These are phyloP conservation scores for Eragrostis curvula DNA, from an alignment of 176 grass and related monocot genomes.

Conservation along the genomic window DNA sequence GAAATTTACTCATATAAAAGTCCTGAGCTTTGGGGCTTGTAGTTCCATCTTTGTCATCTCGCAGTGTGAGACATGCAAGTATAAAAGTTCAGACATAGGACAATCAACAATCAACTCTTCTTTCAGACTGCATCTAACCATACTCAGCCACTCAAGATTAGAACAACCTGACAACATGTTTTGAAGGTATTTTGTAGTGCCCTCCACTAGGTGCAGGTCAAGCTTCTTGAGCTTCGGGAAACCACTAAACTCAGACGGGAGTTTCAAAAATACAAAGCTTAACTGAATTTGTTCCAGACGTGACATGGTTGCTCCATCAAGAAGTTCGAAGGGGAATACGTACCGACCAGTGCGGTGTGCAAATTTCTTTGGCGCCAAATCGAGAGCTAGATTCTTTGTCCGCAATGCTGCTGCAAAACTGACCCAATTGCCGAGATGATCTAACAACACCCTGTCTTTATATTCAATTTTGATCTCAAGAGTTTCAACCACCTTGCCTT, in stretches of 20 bases:
- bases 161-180: conserved; percentile 17
- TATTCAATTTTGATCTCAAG: conserved; percentile 24
- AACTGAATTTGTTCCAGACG: conserved; percentile 30
- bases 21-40: neutral
- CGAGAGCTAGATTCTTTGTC: conserved; percentile 21
- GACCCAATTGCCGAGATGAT: conserved; percentile 41
- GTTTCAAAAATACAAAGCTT: conserved; percentile 17
- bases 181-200: neutral
- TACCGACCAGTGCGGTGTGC: neutral
- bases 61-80: neutral
- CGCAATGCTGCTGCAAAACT: neutral
- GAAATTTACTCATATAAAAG: too few species aligned
- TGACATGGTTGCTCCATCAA: neutral
- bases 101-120: conserved; percentile 6
- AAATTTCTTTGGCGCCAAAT: neutral
- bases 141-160: conserved; percentile 36
- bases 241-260: conserved; percentile 19
- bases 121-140: conserved; percentile 5
- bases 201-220: neutral
- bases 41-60: neutral
- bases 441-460: neutral
- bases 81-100: neutral
- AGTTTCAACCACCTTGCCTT: conserved; percentile 4
- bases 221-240: conserved; percentile 29
- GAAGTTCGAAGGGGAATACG: conserved; percentile 18